Evolutionary conservation across 345 rosid genomes (phyloP).

Genomic region (Populus davidiana): DNA sequence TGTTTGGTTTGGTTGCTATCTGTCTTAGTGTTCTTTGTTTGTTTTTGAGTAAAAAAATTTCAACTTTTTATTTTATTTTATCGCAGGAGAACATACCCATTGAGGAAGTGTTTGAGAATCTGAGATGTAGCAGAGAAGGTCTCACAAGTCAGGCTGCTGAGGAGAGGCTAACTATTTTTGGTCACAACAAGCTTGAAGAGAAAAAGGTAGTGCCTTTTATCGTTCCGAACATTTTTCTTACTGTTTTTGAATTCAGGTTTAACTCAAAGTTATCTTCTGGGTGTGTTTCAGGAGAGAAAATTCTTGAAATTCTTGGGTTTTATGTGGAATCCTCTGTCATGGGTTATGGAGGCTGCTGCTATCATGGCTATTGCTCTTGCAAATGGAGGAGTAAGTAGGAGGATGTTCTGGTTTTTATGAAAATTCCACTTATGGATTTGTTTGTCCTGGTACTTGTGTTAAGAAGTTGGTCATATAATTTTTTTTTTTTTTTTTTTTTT

Average conservation of each 20-base stretch:
- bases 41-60: background rate
- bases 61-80: slow-evolving; percentile 7
- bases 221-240: background rate
- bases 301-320: slow-evolving; percentile 83
- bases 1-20: slow-evolving; percentile 8
- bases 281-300: slow-evolving; percentile 73
- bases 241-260: background rate
- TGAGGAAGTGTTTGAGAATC: slow-evolving; percentile 90
- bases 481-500: slow-evolving; percentile 4
- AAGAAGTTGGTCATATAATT: background rate
- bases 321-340: slow-evolving; percentile 99
- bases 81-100: slow-evolving; percentile 94
- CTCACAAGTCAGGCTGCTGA: slow-evolving; percentile 75
- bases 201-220: slow-evolving; percentile 44
- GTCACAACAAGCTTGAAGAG: slow-evolving; percentile 97
- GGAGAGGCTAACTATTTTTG: slow-evolving; percentile 87
- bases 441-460: background rate
- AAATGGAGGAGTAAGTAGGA: slow-evolving; percentile 87
- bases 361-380: slow-evolving; percentile 99
- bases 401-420: background rate
- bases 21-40: slow-evolving; percentile 3
- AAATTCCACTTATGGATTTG: background rate
- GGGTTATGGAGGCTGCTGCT: slow-evolving; percentile 99
- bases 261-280: slow-evolving; percentile 1
- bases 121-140: slow-evolving; percentile 95